These are phyloP conservation scores for Phlyctochytrium bullatum DNA, from an alignment of 192 early-diverging fungal species.

Conservation along the genomic window DNA sequence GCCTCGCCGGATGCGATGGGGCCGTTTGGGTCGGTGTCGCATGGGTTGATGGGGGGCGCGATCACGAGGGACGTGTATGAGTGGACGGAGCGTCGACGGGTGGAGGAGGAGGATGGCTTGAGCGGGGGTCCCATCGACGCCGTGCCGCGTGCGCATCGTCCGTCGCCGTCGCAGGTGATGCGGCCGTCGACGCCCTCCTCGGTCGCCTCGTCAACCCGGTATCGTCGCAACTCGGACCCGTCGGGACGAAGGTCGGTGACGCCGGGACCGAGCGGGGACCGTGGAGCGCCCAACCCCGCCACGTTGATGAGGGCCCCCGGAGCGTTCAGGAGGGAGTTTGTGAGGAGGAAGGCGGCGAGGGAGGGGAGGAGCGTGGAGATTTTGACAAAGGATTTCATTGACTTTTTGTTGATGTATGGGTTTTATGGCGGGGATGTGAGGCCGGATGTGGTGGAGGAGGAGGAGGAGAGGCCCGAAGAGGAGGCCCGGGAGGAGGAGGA, in stretches of 20 bases:
- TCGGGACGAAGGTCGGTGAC: too few species aligned
- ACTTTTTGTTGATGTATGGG: conserved; percentile 89
- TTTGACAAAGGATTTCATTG: conserved; percentile 86
- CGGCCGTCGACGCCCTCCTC: too few species aligned
- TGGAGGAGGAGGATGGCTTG: too few species aligned
- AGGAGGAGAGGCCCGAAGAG: conserved; percentile 46
- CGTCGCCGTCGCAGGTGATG: too few species aligned
- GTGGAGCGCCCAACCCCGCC: too few species aligned
- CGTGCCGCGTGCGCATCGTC: too few species aligned
- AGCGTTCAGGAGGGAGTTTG: conserved; percentile 83
- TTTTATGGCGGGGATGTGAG: conserved; percentile 93
- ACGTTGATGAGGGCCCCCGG: too few species aligned
- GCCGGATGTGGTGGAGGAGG: conserved; percentile 63
- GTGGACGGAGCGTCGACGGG: conserved; percentile 65
- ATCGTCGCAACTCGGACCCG: too few species aligned
- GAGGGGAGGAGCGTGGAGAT: conserved; percentile 65
- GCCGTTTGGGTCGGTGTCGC: conserved; percentile 9
- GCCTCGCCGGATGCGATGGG: too few species aligned
- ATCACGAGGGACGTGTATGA: conserved; percentile 87
- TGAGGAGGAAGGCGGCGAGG: conserved; percentile 65
- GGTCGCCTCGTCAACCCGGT: too few species aligned
- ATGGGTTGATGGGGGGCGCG: conserved; percentile 44
- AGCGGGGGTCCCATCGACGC: too few species aligned
- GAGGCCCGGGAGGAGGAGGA: neutral
- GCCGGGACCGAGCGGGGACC: too few species aligned